These are phyloP conservation scores for Herpetomonas muscarum DNA, from an alignment of 208 protist genomes.

Conservation along the genomic window DNA sequence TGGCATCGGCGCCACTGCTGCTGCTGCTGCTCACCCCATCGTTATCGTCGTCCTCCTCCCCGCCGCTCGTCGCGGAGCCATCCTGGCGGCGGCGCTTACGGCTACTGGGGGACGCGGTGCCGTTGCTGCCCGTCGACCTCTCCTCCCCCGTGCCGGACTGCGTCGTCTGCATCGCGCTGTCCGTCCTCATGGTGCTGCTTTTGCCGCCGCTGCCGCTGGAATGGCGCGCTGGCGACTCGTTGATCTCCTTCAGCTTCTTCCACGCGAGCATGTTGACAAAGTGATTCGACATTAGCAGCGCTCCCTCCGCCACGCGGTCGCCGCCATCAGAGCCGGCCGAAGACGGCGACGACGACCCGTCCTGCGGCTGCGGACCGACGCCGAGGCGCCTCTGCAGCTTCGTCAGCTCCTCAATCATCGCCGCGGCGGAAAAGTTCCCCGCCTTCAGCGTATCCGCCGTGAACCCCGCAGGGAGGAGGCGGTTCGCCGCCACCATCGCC, in stretches of 20 bases:
- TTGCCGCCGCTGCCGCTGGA: neutral
- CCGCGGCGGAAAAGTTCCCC: conserved; percentile 54
- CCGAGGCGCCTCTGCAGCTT: conserved; percentile 31
- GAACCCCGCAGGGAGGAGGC: conserved; percentile 49
- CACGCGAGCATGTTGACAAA: conserved; percentile 87
- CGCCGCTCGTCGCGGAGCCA: too few species aligned
- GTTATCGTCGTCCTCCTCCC: neutral
- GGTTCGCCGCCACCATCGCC: conserved; percentile 63
- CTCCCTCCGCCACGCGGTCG: conserved; percentile 47
- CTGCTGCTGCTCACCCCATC: neutral
- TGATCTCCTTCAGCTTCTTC: conserved; percentile 68
- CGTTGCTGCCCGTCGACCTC: neutral
- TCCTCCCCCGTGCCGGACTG: neutral
- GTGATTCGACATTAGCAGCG: conserved; percentile 74
- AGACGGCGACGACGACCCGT: neutral
- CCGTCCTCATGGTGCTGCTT: neutral
- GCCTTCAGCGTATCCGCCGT: conserved; percentile 38
- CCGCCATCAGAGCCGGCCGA: neutral
- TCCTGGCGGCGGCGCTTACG: too few species aligned
- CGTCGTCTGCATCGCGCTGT: neutral
- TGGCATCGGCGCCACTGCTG: neutral
- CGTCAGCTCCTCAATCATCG: conserved; percentile 54
- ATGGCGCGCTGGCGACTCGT: conserved; percentile 24
- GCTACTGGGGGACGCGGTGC: too few species aligned
- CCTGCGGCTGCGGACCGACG: neutral